These are phyloP conservation scores for Russula foetens DNA, from an alignment of 768 basidiomycete species.

Conservation along the genomic window DNA sequence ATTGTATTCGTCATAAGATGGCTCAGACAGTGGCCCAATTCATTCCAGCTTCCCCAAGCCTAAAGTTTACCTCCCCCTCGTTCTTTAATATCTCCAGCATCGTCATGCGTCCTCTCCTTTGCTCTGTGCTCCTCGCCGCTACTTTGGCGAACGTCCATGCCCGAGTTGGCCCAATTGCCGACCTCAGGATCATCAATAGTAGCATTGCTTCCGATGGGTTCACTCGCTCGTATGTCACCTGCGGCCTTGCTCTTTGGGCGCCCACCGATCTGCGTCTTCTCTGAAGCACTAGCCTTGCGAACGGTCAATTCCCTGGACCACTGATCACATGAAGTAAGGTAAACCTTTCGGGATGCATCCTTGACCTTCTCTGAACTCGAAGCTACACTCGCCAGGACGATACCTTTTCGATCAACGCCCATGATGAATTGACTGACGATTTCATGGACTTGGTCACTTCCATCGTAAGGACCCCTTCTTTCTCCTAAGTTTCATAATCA, in stretches of 20 bases:
- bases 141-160: constrained; percentile 1
- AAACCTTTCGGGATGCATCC: background rate
- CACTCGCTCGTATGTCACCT: constrained; percentile 12
- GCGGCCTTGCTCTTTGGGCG: background rate
- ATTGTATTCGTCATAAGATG: too few species aligned
- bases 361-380: constrained; percentile 21
- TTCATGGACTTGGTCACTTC: constrained; percentile 42
- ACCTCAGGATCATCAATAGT: constrained; percentile 18
- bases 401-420: constrained; percentile 35
- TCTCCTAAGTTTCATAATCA: background rate
- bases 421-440: constrained; percentile 34
- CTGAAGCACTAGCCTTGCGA: constrained; percentile 34
- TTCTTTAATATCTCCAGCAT: too few species aligned
- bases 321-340: constrained; percentile 34
- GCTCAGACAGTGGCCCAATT: too few species aligned
- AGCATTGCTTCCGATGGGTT: constrained; percentile 23
- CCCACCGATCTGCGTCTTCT: too few species aligned
- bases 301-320: constrained; percentile 40
- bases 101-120: too few species aligned
- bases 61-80: too few species aligned
- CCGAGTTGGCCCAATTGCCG: constrained; percentile 20
- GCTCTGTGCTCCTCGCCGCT: constrained; percentile 1
- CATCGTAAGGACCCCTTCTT: constrained; percentile 29
- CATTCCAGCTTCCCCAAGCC: too few species aligned
- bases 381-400: constrained; percentile 31